A percentile compares a stretch with the other conserved stretches of the same genome.
phyloP scores from a whole-genome alignment of 805 yeast species.

The Sporopachydermia lactativora region DNA sequence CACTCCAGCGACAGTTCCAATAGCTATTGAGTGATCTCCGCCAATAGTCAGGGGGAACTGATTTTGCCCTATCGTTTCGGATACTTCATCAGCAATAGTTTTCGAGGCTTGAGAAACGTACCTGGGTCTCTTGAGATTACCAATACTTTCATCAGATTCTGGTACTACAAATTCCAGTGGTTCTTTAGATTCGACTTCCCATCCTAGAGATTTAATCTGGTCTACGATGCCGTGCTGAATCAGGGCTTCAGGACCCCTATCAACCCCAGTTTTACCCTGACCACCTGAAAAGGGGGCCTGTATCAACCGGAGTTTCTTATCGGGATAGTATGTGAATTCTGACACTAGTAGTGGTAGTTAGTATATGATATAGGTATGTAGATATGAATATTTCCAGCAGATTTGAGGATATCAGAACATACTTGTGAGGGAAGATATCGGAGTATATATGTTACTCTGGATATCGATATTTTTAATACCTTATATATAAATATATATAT shows the following conservation, averaged over 20 bases:
- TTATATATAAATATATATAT: no score
- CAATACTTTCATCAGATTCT: constrained; percentile 36
- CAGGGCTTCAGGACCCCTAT: constrained; percentile 78
- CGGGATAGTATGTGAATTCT: constrained; percentile 33
- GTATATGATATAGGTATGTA: no score
- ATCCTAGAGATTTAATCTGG: constrained; percentile 55
- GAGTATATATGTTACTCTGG: no score
- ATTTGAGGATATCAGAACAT: no score
- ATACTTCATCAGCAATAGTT: constrained; percentile 47
- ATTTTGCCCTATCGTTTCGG: constrained; percentile 29
- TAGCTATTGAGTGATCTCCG: constrained; percentile 95
- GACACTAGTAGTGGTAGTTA: not conserved
- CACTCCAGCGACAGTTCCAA: constrained; percentile 83
- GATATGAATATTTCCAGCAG: no score
- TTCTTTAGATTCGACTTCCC: constrained; percentile 39
- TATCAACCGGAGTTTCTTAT: constrained; percentile 50
- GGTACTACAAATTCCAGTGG: constrained; percentile 16
- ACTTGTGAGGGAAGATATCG: no score
- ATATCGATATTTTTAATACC: no score
- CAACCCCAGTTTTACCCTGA: constrained; percentile 89
- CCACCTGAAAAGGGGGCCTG: constrained; percentile 95
- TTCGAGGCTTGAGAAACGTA: constrained; percentile 65
- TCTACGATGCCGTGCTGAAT: constrained; percentile 54
- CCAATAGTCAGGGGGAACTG: constrained; percentile 76
- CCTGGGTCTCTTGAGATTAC: constrained; percentile 53